Conservation (phyloP, 73 alveolate species). For the Paramecium sexaurelia region DNA sequence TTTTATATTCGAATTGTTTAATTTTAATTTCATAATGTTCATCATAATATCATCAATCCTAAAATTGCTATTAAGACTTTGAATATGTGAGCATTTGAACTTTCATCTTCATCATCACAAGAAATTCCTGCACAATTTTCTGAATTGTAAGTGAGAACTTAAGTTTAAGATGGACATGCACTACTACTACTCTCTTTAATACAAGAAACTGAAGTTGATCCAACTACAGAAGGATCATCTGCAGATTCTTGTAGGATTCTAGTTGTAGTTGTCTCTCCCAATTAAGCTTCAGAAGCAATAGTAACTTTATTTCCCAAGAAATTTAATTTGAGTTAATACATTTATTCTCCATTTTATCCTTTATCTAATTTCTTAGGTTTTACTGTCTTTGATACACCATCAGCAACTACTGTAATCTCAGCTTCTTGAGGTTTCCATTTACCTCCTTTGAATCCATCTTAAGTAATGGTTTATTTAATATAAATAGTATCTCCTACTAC, state of each 20-base stretch:
- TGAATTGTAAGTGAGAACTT: not conserved
- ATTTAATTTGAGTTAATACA: not conserved
- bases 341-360: not conserved
- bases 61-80: not conserved
- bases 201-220: not conserved
- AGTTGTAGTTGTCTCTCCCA: not conserved
- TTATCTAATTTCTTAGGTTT: not conserved
- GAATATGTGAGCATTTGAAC: not conserved
- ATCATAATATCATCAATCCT: not conserved
- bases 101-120: not conserved
- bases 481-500: not conserved
- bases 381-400: not conserved
- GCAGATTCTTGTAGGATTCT: not conserved
- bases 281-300: not conserved
- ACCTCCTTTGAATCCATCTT: not conserved
- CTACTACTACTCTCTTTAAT: not conserved
- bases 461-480: not conserved
- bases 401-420: not conserved
- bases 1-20: not conserved
- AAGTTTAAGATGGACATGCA: not conserved
- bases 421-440: not conserved
- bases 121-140: not conserved
- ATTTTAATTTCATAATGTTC: too few species aligned
- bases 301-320: not conserved
- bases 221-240: not conserved